Conservation (phyloP, 2,329 filamentous ascomycete species). For the Fusarium sp. region DNA sequence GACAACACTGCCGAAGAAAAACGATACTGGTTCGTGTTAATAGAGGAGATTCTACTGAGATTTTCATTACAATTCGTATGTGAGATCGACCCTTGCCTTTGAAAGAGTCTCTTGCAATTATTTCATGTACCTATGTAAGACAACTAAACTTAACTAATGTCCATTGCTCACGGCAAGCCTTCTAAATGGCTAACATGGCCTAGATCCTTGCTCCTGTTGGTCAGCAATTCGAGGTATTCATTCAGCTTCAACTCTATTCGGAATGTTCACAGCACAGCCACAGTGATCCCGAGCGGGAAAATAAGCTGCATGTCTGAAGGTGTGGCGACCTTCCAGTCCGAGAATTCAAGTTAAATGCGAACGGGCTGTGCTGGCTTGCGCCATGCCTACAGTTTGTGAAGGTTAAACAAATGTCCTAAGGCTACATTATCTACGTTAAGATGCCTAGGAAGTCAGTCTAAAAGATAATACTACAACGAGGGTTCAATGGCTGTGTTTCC, state of each 20-base stretch:
- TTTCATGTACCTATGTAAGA: neutral
- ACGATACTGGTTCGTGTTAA: neutral
- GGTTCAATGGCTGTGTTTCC: neutral
- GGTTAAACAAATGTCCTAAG: neutral
- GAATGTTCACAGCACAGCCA: conserved; percentile 21
- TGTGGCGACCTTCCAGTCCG: neutral
- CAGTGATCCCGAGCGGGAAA: neutral
- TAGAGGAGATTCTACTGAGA: neutral
- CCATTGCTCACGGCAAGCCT: neutral
- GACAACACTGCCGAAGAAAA: neutral
- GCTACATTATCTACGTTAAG: neutral
- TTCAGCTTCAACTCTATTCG: conserved; percentile 1
- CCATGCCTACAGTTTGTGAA: neutral
- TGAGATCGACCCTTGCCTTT: neutral
- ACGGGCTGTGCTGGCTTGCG: neutral
- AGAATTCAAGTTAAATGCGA: neutral
- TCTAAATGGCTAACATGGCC: neutral
- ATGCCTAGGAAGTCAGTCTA: neutral
- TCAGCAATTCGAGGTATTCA: conserved; percentile 6
- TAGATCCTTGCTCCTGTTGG: conserved; percentile 12
- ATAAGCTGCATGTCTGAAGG: neutral
- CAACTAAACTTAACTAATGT: neutral
- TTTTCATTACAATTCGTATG: neutral
- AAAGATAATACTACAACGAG: neutral
- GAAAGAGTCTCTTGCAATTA: neutral